Percentiles rank a stretch among this genome's conserved stretches.
Conservation (phyloP, 495 filamentous ascomycete species). For the Penicillium macrosclerotiorum region DNA sequence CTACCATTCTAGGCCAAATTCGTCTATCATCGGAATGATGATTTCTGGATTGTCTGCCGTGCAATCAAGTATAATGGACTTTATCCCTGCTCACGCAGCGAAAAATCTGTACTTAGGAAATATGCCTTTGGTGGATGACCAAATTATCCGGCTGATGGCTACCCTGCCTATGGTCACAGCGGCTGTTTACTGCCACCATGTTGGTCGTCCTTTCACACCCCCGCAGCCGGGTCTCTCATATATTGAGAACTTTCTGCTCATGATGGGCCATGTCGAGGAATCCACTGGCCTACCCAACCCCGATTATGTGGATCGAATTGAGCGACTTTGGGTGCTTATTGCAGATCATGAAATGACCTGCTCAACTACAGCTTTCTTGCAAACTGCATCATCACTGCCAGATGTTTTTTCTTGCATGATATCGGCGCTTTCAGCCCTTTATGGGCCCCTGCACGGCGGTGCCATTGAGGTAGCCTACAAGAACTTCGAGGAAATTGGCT, state of each 20-base stretch:
- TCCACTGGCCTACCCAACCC: neutral
- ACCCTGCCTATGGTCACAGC: neutral
- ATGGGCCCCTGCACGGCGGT: conserved; percentile 52
- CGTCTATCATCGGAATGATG: too few species aligned
- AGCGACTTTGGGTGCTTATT: conserved; percentile 22
- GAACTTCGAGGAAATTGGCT: conserved; percentile 41
- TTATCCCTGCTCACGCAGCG: too few species aligned
- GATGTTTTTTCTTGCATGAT: conserved; percentile 44
- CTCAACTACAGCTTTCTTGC: conserved; percentile 51
- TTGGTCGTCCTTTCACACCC: neutral
- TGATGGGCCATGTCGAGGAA: neutral
- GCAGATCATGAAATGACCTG: conserved; percentile 55
- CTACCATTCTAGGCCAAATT: too few species aligned
- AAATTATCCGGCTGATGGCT: neutral
- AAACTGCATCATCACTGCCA: conserved; percentile 46
- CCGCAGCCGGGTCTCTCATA: neutral
- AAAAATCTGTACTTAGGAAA: neutral
- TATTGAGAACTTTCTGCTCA: conserved; percentile 1
- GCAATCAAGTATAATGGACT: too few species aligned
- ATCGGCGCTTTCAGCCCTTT: conserved; percentile 35
- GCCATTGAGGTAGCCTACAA: conserved; percentile 52
- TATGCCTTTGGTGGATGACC: neutral
- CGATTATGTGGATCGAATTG: too few species aligned
- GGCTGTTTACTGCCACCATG: neutral
- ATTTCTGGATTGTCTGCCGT: too few species aligned